phyloP scores from a whole-genome alignment of 2,329 filamentous ascomycete genomes.

The Torrubiella hemipterigena region DNA sequence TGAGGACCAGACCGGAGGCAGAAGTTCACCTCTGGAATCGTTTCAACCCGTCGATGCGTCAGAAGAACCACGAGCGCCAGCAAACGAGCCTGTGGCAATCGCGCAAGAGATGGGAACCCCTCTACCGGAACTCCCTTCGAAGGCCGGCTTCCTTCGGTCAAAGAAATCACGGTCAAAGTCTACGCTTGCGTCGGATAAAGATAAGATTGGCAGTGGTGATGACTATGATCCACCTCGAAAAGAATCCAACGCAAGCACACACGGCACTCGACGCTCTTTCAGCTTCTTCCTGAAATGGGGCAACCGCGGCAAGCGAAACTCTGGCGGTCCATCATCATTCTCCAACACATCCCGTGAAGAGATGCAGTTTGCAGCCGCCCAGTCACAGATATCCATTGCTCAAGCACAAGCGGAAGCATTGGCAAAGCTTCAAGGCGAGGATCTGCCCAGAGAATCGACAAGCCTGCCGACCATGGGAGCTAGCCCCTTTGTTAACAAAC shows the following conservation, averaged over 20 bases:
- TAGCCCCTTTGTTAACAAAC: slow-evolving; percentile 10
- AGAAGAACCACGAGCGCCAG: slow-evolving; percentile 10
- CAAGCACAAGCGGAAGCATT: slow-evolving; percentile 17
- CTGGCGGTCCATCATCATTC: slow-evolving; percentile 65
- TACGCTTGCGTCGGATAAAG: slow-evolving; percentile 28
- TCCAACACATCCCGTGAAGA: slow-evolving; percentile 87
- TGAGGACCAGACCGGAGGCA: slow-evolving; percentile 10
- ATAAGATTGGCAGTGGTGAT: slow-evolving; percentile 27
- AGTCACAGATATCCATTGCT: slow-evolving; percentile 9
- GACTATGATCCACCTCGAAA: slow-evolving; percentile 39
- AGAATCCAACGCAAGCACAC: slow-evolving; percentile 40
- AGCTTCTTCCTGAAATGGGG: slow-evolving; percentile 66
- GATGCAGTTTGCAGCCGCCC: slow-evolving; percentile 37
- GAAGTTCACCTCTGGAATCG: slow-evolving; percentile 13
- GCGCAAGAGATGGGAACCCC: slow-evolving; percentile 7
- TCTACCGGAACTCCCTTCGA: slow-evolving; percentile 12
- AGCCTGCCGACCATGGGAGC: slow-evolving; percentile 29
- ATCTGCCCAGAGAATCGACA: slow-evolving; percentile 9
- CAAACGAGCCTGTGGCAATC: slow-evolving; percentile 1
- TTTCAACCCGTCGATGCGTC: slow-evolving; percentile 15
- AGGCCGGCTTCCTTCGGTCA: slow-evolving; percentile 29
- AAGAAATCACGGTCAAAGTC: slow-evolving; percentile 39
- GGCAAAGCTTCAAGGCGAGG: slow-evolving; percentile 22
- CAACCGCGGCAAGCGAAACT: slow-evolving; percentile 42
- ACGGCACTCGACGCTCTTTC: slow-evolving; percentile 41